Conservation (phyloP, 2,329 filamentous ascomycete species). For the Aspergillus jensenii region DNA sequence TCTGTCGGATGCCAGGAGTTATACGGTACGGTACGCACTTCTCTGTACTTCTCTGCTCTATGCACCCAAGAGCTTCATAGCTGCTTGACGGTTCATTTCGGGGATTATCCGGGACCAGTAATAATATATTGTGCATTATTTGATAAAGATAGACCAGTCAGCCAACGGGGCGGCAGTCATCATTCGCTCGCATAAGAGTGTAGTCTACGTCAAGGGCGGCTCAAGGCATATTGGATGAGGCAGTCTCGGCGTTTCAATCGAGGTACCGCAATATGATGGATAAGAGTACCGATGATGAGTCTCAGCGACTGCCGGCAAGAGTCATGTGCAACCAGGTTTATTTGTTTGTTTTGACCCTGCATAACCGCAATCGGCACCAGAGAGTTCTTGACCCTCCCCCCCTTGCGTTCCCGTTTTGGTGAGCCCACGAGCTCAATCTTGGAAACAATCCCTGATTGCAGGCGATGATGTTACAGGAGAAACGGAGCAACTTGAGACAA, state of each 20-base stretch:
- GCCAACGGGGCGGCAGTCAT: no score
- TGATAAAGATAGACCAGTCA: no score
- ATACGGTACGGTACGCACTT: not conserved
- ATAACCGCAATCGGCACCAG: constrained; percentile 16
- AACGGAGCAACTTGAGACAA: not conserved
- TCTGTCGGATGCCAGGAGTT: not conserved
- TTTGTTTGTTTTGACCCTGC: constrained; percentile 20
- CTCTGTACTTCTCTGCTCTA: not conserved
- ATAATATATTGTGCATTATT: not conserved
- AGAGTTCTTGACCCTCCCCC: constrained; percentile 12
- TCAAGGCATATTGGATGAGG: not conserved
- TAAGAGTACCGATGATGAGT: not conserved
- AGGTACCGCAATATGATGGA: not conserved
- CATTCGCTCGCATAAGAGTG: not conserved
- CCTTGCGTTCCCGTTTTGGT: constrained; percentile 21
- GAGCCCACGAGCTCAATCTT: constrained; percentile 15
- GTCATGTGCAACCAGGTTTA: not conserved
- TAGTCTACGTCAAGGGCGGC: not conserved
- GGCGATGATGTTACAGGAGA: not conserved
- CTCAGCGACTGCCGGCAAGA: no score
- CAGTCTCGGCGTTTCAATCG: not conserved
- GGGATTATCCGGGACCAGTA: not conserved
- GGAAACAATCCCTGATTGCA: constrained; percentile 16
- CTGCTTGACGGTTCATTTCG: not conserved
- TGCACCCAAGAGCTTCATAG: not conserved